phyloP scores from a whole-genome alignment of 495 filamentous ascomycete genomes.

The Talaromyces thailandensis region DNA sequence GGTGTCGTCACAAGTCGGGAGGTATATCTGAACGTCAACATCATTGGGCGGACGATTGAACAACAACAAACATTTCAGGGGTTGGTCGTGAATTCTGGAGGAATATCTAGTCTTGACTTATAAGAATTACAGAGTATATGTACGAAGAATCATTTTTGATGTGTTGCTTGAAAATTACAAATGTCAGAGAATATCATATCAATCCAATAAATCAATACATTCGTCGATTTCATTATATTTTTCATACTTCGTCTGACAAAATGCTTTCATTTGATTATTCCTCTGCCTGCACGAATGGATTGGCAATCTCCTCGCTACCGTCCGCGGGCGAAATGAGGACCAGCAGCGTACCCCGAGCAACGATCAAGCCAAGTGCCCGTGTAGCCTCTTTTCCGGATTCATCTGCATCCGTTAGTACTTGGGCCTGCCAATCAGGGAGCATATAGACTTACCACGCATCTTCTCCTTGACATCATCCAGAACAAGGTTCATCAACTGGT shows the following conservation, averaged over 20 bases:
- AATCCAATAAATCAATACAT: not conserved
- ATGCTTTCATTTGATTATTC: slow-evolving; percentile 28
- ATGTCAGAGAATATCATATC: slow-evolving; percentile 1
- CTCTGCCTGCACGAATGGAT: slow-evolving; percentile 74
- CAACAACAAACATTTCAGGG: not conserved
- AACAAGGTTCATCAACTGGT: slow-evolving; percentile 96
- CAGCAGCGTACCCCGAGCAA: slow-evolving; percentile 85
- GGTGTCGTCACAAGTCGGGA: not conserved
- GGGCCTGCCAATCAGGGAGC: slow-evolving; percentile 2
- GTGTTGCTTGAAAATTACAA: not conserved
- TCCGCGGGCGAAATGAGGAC: slow-evolving; percentile 88
- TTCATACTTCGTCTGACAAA: not conserved
- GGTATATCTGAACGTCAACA: not conserved
- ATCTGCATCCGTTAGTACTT: slow-evolving; percentile 37
- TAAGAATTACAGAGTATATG: not conserved
- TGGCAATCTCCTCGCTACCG: slow-evolving; percentile 90
- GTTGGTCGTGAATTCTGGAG: not conserved
- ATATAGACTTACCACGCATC: slow-evolving; percentile 56
- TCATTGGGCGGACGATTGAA: not conserved
- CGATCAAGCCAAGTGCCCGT: slow-evolving; percentile 78
- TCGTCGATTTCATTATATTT: not conserved
- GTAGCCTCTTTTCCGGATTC: slow-evolving; percentile 84
- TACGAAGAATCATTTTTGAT: not conserved
- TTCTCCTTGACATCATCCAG: slow-evolving; percentile 89
- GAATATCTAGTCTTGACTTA: not conserved